phyloP scores from a whole-genome alignment of 2,329 filamentous ascomycete species.

The Hyphodiscus sp. region DNA sequence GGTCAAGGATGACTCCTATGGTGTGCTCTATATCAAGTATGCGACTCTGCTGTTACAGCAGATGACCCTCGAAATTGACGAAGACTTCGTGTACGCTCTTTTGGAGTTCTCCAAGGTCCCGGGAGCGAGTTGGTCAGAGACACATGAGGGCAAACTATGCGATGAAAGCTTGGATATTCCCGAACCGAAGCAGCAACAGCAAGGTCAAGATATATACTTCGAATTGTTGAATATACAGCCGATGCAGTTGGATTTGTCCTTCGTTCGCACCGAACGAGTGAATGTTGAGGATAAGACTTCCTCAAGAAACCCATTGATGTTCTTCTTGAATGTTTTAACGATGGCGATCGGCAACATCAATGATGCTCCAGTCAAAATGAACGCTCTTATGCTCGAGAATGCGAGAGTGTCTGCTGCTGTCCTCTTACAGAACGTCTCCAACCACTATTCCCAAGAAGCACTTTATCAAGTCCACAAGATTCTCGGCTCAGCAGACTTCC shows the following conservation, averaged over 20 bases:
- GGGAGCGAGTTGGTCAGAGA: conserved; percentile 77
- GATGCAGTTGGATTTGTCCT: conserved; percentile 95
- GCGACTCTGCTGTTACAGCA: conserved; percentile 89
- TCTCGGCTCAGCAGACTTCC: conserved; percentile 91
- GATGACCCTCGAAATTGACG: conserved; percentile 96
- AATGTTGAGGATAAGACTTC: conserved; percentile 94
- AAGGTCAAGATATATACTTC: conserved; percentile 94
- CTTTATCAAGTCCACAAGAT: conserved; percentile 96
- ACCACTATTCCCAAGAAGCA: conserved; percentile 94
- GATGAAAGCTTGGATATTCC: conserved; percentile 89
- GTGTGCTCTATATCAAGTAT: conserved; percentile 97
- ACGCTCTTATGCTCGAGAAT: conserved; percentile 91
- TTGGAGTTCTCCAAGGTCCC: conserved; percentile 92
- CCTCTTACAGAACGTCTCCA: conserved; percentile 78
- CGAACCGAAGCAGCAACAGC: conserved; percentile 77
- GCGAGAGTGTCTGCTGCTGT: conserved; percentile 83
- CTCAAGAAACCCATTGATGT: conserved; percentile 92
- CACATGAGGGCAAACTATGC: conserved; percentile 73
- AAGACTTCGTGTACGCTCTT: conserved; percentile 95
- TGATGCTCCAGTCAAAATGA: conserved; percentile 89
- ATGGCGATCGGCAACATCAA: conserved; percentile 99
- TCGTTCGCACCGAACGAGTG: conserved; percentile 92
- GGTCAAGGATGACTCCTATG: conserved; percentile 97
- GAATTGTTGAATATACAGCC: conserved; percentile 95
- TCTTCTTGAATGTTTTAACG: conserved; percentile 95